phyloP scores from a whole-genome alignment of 2,329 filamentous ascomycete genomes.

The Thelonectria rubi region DNA sequence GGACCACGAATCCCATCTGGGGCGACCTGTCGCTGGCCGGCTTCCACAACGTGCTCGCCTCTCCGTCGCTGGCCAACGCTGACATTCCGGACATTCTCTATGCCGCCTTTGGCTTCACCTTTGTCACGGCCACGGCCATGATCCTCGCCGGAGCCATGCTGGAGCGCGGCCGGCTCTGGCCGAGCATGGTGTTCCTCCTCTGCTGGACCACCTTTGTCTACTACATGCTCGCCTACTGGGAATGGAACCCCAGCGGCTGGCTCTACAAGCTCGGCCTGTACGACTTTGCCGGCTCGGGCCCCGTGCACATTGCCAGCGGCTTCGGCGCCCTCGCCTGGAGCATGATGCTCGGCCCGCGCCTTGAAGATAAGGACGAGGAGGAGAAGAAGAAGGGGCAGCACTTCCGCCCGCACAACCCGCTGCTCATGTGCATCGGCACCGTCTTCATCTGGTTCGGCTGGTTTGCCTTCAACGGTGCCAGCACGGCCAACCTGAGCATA shows the following conservation, averaged over 20 bases:
- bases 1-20: constrained; percentile 47
- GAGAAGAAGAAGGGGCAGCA: constrained; percentile 37
- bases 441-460: constrained; percentile 72
- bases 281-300: constrained; percentile 70
- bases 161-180: constrained; percentile 48
- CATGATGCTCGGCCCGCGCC: constrained; percentile 67
- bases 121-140: constrained; percentile 51
- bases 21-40: constrained; percentile 49
- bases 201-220: constrained; percentile 73
- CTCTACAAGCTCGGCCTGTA: constrained; percentile 67
- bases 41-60: constrained; percentile 49
- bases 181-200: constrained; percentile 70
- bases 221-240: constrained; percentile 69
- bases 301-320: constrained; percentile 70
- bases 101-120: constrained; percentile 49
- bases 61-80: constrained; percentile 49
- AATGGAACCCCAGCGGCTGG: constrained; percentile 74
- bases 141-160: constrained; percentile 52
- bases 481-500: constrained; percentile 60
- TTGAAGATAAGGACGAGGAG: constrained; percentile 30
- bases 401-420: constrained; percentile 68
- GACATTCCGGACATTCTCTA: constrained; percentile 51
- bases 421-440: constrained; percentile 70
- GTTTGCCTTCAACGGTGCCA: constrained; percentile 63
- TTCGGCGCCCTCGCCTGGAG: constrained; percentile 72